Base-by-base conservation (phyloP, 495 filamentous ascomycete species). In the Hyphodiscus hymeniophilus region DNA sequence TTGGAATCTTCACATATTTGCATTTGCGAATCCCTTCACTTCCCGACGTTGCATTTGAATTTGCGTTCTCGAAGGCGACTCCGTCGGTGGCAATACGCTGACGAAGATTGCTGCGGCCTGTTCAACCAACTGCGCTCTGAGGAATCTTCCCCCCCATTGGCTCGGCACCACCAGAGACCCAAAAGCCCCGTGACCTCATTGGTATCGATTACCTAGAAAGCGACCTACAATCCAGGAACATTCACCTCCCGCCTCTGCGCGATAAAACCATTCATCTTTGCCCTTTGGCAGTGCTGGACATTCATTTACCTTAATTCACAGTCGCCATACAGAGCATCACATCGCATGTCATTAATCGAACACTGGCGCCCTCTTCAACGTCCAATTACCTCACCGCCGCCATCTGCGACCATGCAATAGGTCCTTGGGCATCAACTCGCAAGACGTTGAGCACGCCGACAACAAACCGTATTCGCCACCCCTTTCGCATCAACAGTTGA, bases 351-450 rank as follows among this genome's bases (percentile, higher is more conserved):
- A 32, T 43, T 23, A 21, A 28, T 28, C 11, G 38, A 43, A 23
- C 39, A 12, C 1, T 31, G 23, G 16, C 34, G n/a, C n/a, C 13
- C 23, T 23, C 6, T n/a, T 15, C 17, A 18, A 47, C 44, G 21
- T 7, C 40, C 11, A 30, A 31, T 15, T 26, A n/a, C 36, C 18
- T 35, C 28, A 32, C 16, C 39, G n/a, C 8, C 40, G 17, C 26
- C 20, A 28, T 13, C 31, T 40, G 45, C 24, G 45, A 45, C 43
- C 30, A 56, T 56, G 48, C 43, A 38, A 51, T 56, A 56, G 48
- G 34, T 20, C 38, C 44, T 38, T 38, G 23, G 18, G 7, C 36
- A 28, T 10, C 24, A 26, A 22, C 42, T 50, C 40, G 42, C 43
- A 48, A 4, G 52, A 50, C 42, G 46, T 46, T 34, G 38, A 47